These are phyloP conservation scores for Eimeria maxima DNA, from an alignment of 169 alveolate genomes.

Conservation along the genomic window DNA sequence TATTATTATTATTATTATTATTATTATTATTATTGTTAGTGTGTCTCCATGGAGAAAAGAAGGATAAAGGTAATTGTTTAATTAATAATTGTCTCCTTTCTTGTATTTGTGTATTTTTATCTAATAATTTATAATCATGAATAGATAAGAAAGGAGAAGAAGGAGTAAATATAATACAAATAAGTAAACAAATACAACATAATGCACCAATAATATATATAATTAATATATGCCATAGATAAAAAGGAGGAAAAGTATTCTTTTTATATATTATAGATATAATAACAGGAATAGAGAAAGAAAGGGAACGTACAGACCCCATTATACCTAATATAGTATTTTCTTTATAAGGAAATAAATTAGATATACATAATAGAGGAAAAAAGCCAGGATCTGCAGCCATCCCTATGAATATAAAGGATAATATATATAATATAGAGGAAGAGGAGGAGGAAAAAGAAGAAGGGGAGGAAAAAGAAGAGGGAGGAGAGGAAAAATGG, in stretches of 20 bases:
- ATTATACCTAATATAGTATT: slow-evolving; percentile 56
- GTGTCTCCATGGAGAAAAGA: background rate
- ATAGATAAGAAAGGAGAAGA: background rate
- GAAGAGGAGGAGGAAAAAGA: too few relatives aligned
- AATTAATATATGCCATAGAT: slow-evolving; percentile 60
- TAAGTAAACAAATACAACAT: background rate
- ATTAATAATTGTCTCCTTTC: background rate
- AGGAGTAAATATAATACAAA: slow-evolving; percentile 6
- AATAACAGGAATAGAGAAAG: slow-evolving; percentile 80
- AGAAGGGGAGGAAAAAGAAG: too few relatives aligned
- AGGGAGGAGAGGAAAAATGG: too few relatives aligned
- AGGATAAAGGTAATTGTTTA: background rate
- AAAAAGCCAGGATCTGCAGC: slow-evolving; percentile 81
- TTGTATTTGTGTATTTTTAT: background rate
- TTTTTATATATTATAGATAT: slow-evolving; percentile 29
- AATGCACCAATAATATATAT: slow-evolving; percentile 36
- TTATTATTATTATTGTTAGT: background rate
- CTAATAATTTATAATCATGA: background rate
- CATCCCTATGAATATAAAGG: slow-evolving; percentile 64
- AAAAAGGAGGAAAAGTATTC: background rate
- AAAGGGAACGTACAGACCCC: slow-evolving; percentile 82
- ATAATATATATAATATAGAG: slow-evolving; percentile 41
- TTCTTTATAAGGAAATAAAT: slow-evolving; percentile 63
- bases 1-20: background rate
- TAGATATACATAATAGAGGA: slow-evolving; percentile 72